Conservation (phyloP, 495 filamentous ascomycete species). For the Penicillium soppii region DNA sequence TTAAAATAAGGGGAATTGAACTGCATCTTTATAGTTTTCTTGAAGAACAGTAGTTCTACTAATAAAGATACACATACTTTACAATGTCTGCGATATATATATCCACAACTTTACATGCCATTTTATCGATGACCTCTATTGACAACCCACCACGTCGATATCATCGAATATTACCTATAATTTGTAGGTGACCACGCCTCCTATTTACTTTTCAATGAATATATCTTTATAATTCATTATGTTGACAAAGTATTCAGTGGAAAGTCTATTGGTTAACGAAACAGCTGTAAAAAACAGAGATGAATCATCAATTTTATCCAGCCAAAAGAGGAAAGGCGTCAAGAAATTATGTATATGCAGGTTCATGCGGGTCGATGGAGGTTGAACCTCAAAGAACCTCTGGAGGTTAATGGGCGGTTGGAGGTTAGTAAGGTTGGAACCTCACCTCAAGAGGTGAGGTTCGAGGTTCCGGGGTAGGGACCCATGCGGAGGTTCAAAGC, state of each 20-base stretch:
- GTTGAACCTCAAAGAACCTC: not conserved
- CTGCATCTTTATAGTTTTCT: not conserved
- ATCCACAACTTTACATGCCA: not conserved
- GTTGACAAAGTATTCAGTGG: constrained; percentile 1
- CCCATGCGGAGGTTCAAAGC: not conserved
- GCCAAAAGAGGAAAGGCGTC: not conserved
- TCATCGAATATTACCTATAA: not conserved
- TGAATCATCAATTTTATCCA: constrained; percentile 3
- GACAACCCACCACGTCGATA: not conserved
- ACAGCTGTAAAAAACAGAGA: constrained; percentile 3
- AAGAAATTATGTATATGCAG: not conserved
- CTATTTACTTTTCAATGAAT: not conserved
- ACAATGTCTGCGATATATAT: not conserved
- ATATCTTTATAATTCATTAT: not conserved
- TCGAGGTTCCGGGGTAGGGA: not conserved
- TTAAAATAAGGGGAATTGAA: not conserved
- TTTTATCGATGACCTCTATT: not conserved
- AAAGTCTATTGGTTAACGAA: not conserved
- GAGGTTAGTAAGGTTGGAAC: not conserved
- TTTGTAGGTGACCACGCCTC: not conserved
- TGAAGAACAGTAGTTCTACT: not conserved
- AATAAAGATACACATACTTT: not conserved
- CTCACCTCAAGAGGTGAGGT: not conserved
- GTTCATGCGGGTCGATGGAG: not conserved
- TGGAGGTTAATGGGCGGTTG: not conserved